Evolutionary conservation across 257 asterid species (phyloP), one percentile per base, ranked within the genome.

Genomic region (Buddleja alternifolia): DNA sequence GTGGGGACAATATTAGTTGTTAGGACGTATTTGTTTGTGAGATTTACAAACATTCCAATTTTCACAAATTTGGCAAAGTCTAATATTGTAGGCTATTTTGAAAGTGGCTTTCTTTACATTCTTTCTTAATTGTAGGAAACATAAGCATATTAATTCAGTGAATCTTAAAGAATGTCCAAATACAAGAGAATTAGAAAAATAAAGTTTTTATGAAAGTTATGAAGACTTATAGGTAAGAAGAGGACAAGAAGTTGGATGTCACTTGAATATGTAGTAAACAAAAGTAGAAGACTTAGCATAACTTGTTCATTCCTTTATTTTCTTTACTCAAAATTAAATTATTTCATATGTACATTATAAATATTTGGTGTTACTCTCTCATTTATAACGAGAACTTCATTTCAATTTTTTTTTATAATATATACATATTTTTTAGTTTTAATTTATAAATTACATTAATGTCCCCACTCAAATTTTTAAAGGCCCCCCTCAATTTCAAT

Each of bases 71-170:
- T 53, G 68, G 39, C 24, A 42, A 59, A 54, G 52, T 53, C 34
- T 65, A 21, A 55, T 55, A 10, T 24, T 10, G n/a, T 64, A 47
- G 60, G 25, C 69, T 20, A 47, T 50, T 60, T 79, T 72, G 36
- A 0, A 57, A 67, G 83, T 74, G 69, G 86, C 81, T 83, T 77
- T 81, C 75, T 59, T 39, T 59, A 57, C 75, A 76, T 81, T 66
- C 75, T 73, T 72, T 76, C 62, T 72, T 63, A 55, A 25, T 70
- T 24, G 51, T 24, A n/a, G 74, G 69, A 58, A 65, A 78, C 70
- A 55, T 61, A 47, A 72, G 21, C 47, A 68, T n/a, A 19, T 34
- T 60, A 41, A 74, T 78, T 71, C 64, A 58, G 17, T 76, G 77
- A 19, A 61, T 68, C 62, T 63, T 29, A 41, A 58, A 42, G 63